phyloP scores from a whole-genome alignment of 148 eudicot genomes.

The Cornus florida region DNA sequence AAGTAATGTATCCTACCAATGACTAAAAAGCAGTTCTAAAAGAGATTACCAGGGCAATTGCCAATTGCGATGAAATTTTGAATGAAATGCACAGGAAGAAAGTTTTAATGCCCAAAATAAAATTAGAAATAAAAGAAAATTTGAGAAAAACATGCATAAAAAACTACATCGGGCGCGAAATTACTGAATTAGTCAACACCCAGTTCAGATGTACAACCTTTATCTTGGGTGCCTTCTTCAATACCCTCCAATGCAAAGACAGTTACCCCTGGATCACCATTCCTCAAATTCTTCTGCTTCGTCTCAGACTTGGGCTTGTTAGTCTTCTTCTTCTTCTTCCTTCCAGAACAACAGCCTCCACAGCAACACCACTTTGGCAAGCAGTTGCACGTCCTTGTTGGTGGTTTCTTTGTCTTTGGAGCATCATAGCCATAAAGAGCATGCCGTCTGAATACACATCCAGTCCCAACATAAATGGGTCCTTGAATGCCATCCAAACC shows the following conservation, averaged over 20 bases:
- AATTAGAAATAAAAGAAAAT: background rate
- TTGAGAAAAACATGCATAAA: background rate
- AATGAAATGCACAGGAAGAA: background rate
- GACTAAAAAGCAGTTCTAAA: background rate
- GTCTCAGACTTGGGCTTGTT: slow-evolving; percentile 8
- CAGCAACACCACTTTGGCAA: slow-evolving; percentile 26
- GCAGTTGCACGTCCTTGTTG: slow-evolving; percentile 26
- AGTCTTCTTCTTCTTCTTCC: slow-evolving; percentile 16
- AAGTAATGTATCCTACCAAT: background rate
- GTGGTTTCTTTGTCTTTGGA: slow-evolving; percentile 23
- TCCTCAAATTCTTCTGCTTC: slow-evolving; percentile 7
- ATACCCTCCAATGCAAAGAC: background rate
- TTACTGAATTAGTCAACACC: background rate
- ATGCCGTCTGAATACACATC: slow-evolving; percentile 31
- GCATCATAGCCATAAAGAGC: slow-evolving; percentile 37
- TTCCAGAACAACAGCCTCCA: slow-evolving; percentile 18
- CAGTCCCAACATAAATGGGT: slow-evolving; percentile 36
- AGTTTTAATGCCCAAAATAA: background rate
- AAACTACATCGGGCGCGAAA: background rate
- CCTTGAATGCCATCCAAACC: slow-evolving; percentile 38
- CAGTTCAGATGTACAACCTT: background rate
- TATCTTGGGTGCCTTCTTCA: slow-evolving; percentile 13
- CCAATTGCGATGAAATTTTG: background rate
- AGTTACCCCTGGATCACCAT: background rate
- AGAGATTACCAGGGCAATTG: background rate